These are phyloP conservation scores for Myxozyma lipomycoides DNA, from an alignment of 805 yeast genomes.

Conservation along the genomic window DNA sequence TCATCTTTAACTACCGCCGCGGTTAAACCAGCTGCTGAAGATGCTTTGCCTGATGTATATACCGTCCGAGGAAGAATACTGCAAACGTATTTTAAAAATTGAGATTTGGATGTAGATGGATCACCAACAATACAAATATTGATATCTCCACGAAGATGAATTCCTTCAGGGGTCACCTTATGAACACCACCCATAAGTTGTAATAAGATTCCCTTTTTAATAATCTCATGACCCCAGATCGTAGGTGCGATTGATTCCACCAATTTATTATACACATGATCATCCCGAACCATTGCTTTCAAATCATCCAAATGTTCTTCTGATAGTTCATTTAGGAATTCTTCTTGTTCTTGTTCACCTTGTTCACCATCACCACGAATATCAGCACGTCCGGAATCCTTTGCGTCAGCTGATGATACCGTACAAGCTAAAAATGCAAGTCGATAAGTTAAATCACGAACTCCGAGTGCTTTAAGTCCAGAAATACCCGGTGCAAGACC, in stretches of 20 bases:
- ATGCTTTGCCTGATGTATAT: constrained; percentile 96
- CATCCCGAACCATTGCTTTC: constrained; percentile 85
- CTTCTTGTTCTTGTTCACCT: constrained; percentile 68
- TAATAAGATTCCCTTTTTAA: constrained; percentile 84
- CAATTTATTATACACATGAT: constrained; percentile 74
- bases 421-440: constrained; percentile 90
- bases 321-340: constrained; percentile 70
- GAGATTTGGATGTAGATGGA: constrained; percentile 96
- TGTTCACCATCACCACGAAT: constrained; percentile 43
- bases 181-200: constrained; percentile 96
- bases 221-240: constrained; percentile 90
- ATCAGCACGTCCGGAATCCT: constrained; percentile 37
- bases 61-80: constrained; percentile 90
- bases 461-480: constrained; percentile 90
- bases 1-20: constrained; percentile 98
- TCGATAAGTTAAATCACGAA: constrained; percentile 86
- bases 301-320: constrained; percentile 80
- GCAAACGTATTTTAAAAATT: constrained; percentile 88
- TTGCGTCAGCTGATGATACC: constrained; percentile 59
- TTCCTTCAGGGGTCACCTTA: constrained; percentile 88
- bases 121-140: constrained; percentile 96
- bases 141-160: constrained; percentile 91
- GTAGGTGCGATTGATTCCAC: constrained; percentile 93
- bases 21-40: constrained; percentile 97
- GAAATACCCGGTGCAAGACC: constrained; percentile 79